These are phyloP conservation scores for Coemansia sp. DNA, from an alignment of 192 early-diverging fungal genomes.

Conservation along the genomic window DNA sequence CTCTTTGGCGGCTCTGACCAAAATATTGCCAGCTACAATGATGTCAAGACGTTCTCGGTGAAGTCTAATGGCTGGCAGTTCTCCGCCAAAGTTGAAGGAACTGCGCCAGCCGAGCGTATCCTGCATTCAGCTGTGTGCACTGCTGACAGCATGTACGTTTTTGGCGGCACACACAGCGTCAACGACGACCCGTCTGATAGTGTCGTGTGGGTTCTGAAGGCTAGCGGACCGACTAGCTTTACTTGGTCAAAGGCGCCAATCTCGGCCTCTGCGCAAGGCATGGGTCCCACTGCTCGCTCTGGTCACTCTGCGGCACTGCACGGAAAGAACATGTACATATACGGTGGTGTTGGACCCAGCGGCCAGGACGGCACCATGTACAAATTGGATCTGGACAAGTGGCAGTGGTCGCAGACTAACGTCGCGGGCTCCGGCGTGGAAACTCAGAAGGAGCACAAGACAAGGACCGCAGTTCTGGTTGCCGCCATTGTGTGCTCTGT, in stretches of 20 bases:
- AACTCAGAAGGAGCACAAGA: conserved; percentile 21
- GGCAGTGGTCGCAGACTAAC: conserved; percentile 65
- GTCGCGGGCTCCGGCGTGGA: conserved; percentile 27
- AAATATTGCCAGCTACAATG: conserved; percentile 54
- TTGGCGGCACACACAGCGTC: conserved; percentile 57
- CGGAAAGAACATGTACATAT: conserved; percentile 66
- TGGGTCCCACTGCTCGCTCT: conserved; percentile 58
- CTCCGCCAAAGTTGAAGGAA: conserved; percentile 40
- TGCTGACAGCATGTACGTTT: conserved; percentile 70
- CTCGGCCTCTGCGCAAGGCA: conserved; percentile 18
- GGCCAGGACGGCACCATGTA: conserved; percentile 67
- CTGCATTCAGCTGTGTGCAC: conserved; percentile 70
- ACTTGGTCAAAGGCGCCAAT: conserved; percentile 56
- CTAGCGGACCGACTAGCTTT: conserved; percentile 19
- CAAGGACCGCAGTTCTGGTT: conserved; percentile 51
- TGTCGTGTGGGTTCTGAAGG: conserved; percentile 56
- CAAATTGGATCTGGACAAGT: conserved; percentile 60
- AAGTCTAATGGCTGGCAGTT: conserved; percentile 60
- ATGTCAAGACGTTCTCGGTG: conserved; percentile 58
- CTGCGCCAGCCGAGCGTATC: conserved; percentile 59
- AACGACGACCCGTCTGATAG: conserved; percentile 51
- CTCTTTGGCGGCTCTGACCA: conserved; percentile 70
- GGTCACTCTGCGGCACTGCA: conserved; percentile 70
- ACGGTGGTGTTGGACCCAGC: conserved; percentile 64
- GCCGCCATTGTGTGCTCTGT: conserved; percentile 55